A percentile compares a stretch with the other conserved stretches of the same genome.
phyloP scores from a whole-genome alignment of 805 yeast species.

The Candida coquimbonensis region DNA sequence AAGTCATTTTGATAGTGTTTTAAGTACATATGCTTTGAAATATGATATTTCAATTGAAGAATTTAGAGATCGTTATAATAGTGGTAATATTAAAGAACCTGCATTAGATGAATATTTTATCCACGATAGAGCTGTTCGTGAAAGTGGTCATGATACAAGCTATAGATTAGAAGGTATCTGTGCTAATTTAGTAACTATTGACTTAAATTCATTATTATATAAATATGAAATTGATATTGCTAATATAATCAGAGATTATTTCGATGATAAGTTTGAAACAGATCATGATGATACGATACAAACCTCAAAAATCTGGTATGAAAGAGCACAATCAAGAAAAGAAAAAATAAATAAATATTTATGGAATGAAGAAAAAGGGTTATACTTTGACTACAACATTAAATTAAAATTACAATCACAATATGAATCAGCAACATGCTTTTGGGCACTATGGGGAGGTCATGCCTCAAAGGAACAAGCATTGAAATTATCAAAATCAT shows the following conservation, averaged over 20 bases:
- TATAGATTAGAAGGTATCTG: constrained; percentile 86
- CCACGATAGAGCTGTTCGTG: constrained; percentile 93
- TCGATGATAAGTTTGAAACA: constrained; percentile 40
- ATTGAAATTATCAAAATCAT: constrained; percentile 45
- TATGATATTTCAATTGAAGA: constrained; percentile 50
- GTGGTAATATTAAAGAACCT: constrained; percentile 61
- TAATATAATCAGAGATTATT: constrained; percentile 45
- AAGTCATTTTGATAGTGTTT: constrained; percentile 71
- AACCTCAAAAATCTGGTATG: constrained; percentile 51
- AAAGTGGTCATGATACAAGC: constrained; percentile 93
- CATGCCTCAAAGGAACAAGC: constrained; percentile 68
- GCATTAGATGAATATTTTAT: constrained; percentile 80
- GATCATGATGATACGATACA: constrained; percentile 33
- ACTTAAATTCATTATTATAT: constrained; percentile 76
- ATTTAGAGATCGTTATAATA: constrained; percentile 65
- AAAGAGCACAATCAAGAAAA: constrained; percentile 50
- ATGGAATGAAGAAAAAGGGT: constrained; percentile 78
- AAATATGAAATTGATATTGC: constrained; percentile 89
- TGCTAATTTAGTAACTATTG: constrained; percentile 86
- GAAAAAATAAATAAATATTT: constrained; percentile 54
- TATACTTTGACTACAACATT: constrained; percentile 81
- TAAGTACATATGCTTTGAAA: constrained; percentile 63
- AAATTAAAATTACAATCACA: constrained; percentile 44
- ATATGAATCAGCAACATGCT: constrained; percentile 82
- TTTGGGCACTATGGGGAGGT: constrained; percentile 91